Conservation (phyloP, 2,329 filamentous ascomycete genomes). For the Elsinoe necatrix region DNA sequence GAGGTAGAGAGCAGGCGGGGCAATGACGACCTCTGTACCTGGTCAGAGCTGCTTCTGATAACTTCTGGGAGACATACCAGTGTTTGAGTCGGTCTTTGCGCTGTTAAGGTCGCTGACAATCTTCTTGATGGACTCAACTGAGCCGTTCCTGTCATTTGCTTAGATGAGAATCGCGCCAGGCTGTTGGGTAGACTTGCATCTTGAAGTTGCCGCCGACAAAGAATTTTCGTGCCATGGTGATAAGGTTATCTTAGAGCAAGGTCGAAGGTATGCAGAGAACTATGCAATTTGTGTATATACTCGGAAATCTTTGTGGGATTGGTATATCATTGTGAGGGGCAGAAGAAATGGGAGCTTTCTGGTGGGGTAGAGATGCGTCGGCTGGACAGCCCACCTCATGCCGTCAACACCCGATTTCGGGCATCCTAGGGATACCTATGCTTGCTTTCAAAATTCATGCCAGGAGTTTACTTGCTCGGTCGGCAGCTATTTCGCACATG, state of each 20-base stretch:
- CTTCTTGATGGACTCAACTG: constrained; percentile 75
- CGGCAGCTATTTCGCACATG: constrained; percentile 84
- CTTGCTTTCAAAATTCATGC: background rate
- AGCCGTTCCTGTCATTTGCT: constrained; percentile 70
- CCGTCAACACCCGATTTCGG: constrained; percentile 3
- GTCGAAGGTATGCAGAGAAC: background rate
- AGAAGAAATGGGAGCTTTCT: background rate
- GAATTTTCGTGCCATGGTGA: constrained; percentile 35
- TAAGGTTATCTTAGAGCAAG: background rate
- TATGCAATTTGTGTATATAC: background rate
- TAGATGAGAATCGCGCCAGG: background rate
- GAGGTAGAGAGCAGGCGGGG: constrained; percentile 86
- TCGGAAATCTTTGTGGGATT: background rate
- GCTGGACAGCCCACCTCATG: background rate
- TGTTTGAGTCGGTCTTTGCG: constrained; percentile 67
- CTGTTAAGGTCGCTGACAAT: constrained; percentile 87
- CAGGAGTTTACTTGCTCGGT: constrained; percentile 60
- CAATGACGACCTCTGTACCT: constrained; percentile 77
- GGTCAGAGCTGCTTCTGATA: constrained; percentile 18
- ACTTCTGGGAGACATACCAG: constrained; percentile 47
- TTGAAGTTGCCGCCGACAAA: constrained; percentile 89
- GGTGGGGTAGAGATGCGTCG: constrained; percentile 7
- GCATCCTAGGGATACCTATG: background rate
- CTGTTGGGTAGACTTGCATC: constrained; percentile 53
- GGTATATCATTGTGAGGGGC: background rate